Conservation (phyloP, 2,329 filamentous ascomycete genomes). For the Diplodia seriata region DNA sequence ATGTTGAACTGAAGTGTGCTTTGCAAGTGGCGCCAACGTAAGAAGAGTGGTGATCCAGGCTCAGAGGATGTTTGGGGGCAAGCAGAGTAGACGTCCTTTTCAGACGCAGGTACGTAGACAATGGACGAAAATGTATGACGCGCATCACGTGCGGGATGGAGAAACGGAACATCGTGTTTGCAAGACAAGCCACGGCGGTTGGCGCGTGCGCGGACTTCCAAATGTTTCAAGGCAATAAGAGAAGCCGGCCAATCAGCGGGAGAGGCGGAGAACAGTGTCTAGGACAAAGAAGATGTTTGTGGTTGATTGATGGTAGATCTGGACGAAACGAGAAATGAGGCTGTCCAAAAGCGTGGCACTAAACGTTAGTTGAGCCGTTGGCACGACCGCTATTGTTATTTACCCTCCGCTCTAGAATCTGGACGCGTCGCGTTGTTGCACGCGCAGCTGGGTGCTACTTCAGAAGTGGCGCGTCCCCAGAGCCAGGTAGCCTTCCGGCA, state of each 20-base stretch:
- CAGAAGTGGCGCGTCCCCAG: conserved; percentile 7
- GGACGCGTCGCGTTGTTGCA: background rate
- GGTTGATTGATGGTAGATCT: conserved; percentile 21
- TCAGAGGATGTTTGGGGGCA: background rate
- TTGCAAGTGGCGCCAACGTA: background rate
- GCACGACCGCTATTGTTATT: conserved; percentile 7
- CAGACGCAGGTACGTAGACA: background rate
- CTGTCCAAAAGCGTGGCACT: conserved; percentile 3
- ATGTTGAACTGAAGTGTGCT: conserved; percentile 3
- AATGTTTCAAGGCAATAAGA: conserved; percentile 20
- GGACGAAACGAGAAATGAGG: conserved; percentile 17
- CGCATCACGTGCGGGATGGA: conserved; percentile 22
- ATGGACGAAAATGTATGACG: conserved; percentile 21
- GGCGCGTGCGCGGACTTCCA: conserved; percentile 14
- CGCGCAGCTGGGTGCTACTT: background rate
- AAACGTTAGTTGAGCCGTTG: conserved; percentile 19
- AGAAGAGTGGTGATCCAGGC: background rate
- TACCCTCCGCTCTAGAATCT: background rate
- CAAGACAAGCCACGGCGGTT: background rate
- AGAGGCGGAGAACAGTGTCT: background rate
- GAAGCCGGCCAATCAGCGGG: conserved; percentile 1
- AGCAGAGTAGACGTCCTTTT: background rate
- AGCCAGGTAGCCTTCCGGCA: conserved; percentile 12
- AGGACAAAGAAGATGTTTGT: conserved; percentile 1
- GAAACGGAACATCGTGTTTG: conserved; percentile 12